phyloP scores from a whole-genome alignment of 2,329 filamentous ascomycete genomes.

The Cladophialophora immunda region DNA sequence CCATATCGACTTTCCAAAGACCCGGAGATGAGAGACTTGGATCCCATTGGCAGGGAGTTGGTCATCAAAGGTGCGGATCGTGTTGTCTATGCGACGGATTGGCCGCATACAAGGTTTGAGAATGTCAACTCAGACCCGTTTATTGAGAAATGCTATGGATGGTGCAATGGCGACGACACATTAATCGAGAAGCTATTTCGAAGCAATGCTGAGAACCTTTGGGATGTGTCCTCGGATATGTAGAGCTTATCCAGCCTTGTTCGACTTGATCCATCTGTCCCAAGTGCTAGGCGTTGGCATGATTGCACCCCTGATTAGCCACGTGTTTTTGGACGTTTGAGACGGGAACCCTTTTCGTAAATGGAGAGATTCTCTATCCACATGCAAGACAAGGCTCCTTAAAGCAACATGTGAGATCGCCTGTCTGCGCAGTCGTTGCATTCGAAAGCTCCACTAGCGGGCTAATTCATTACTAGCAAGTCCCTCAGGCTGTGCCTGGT shows the following conservation, averaged over 20 bases:
- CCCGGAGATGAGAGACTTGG: slow-evolving; percentile 55
- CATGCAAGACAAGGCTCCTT: neutral
- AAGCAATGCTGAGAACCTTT: slow-evolving; percentile 64
- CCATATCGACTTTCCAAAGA: slow-evolving; percentile 64
- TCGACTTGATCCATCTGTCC: neutral
- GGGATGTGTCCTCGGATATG: slow-evolving; percentile 43
- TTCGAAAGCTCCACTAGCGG: neutral
- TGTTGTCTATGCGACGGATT: slow-evolving; percentile 69
- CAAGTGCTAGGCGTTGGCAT: neutral
- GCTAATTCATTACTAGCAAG: slow-evolving; percentile 5
- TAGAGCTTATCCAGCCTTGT: neutral
- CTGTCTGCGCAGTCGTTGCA: neutral
- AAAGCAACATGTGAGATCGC: neutral
- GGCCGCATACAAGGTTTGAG: slow-evolving; percentile 71
- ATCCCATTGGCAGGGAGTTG: slow-evolving; percentile 60
- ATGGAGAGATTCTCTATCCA: neutral
- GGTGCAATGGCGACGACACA: slow-evolving; percentile 50
- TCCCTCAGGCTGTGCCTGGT: neutral
- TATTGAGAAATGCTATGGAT: slow-evolving; percentile 62
- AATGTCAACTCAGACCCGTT: slow-evolving; percentile 65
- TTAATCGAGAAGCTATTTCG: slow-evolving; percentile 59
- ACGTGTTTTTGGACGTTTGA: neutral
- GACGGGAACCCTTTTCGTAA: neutral
- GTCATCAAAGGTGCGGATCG: slow-evolving; percentile 55
- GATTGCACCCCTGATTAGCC: neutral